Conservation (phyloP, 2,329 filamentous ascomycete species). For the Scedosporium dehoogii region DNA sequence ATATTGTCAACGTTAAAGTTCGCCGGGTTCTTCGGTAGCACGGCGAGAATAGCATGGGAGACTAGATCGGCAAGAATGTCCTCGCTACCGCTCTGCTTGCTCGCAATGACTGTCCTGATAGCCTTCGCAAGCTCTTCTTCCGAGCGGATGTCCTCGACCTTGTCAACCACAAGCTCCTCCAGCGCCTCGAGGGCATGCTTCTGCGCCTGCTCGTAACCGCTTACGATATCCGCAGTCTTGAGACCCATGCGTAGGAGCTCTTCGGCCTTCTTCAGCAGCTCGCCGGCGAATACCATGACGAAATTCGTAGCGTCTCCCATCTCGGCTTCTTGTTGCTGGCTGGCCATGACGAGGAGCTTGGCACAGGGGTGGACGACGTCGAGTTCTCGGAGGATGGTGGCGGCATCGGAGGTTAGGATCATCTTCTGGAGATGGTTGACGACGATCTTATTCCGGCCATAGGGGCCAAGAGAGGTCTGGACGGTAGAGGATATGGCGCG, state of each 20-base stretch:
- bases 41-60: conserved; percentile 72
- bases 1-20: conserved; percentile 99
- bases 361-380: conserved; percentile 97
- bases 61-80: conserved; percentile 80
- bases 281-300: conserved; percentile 90
- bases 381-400: conserved; percentile 92
- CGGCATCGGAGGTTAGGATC: conserved; percentile 96
- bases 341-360: conserved; percentile 96
- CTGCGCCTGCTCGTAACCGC: conserved; percentile 92
- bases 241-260: conserved; percentile 92
- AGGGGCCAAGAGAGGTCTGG: conserved; percentile 91
- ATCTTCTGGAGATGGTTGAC: conserved; percentile 99
- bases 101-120: conserved; percentile 86
- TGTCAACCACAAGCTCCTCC: conserved; percentile 84
- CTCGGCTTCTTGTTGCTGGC: conserved; percentile 96
- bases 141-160: conserved; percentile 73
- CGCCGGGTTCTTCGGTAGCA: conserved; percentile 87
- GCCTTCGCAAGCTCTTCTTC: conserved; percentile 86
- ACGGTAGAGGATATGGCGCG: conserved; percentile 91
- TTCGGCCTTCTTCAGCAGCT: conserved; percentile 94
- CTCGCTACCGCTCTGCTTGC: conserved; percentile 93
- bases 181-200: conserved; percentile 75
- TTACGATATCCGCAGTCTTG: conserved; percentile 95
- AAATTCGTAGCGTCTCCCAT: conserved; percentile 98
- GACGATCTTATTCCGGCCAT: conserved; percentile 98